Evolutionary conservation across 768 basidiomycete genomes (phyloP).

Genomic region (Termitomyces sp.): DNA sequence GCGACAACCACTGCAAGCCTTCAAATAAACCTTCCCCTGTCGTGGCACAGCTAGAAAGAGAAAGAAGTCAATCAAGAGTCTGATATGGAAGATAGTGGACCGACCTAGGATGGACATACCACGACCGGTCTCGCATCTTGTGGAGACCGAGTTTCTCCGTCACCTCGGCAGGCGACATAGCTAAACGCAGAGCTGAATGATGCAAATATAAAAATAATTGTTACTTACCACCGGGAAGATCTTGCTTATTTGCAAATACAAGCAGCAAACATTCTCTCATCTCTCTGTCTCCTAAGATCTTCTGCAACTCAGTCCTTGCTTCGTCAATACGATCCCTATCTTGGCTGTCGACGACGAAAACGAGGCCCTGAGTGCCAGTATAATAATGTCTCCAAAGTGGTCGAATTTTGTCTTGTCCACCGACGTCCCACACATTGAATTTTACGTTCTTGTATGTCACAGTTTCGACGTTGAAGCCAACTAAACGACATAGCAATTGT

Average conservation of each 20-base stretch:
- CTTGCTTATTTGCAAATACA: slow-evolving; percentile 99
- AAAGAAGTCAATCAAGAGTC: slow-evolving; percentile 6
- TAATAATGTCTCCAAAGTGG: slow-evolving; percentile 99
- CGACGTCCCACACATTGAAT: slow-evolving; percentile 96
- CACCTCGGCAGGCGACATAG: slow-evolving; percentile 99
- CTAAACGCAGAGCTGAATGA: slow-evolving; percentile 33
- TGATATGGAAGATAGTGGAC: slow-evolving; percentile 19
- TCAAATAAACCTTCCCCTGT: slow-evolving; percentile 97
- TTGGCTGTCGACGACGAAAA: slow-evolving; percentile 97
- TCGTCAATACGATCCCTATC: slow-evolving; percentile 96
- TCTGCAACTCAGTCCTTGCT: slow-evolving; percentile 92
- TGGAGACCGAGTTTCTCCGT: slow-evolving; percentile 96
- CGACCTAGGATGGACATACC: slow-evolving; percentile 99
- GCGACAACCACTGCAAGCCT: slow-evolving; percentile 95
- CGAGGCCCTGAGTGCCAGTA: slow-evolving; percentile 97
- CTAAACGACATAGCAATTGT: slow-evolving; percentile 32
- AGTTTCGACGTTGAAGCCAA: slow-evolving; percentile 99
- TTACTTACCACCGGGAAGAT: slow-evolving; percentile 87
- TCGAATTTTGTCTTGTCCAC: slow-evolving; percentile 99
- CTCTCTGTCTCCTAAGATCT: slow-evolving; percentile 94
- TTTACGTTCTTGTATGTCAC: slow-evolving; percentile 99
- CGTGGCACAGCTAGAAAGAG: slow-evolving; percentile 74
- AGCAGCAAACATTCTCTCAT: slow-evolving; percentile 97
- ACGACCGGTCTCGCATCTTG: slow-evolving; percentile 94
- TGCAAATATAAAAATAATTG: neutral